Conservation (phyloP, 805 yeast species). For the Kodamaea kaohsiungensis region DNA sequence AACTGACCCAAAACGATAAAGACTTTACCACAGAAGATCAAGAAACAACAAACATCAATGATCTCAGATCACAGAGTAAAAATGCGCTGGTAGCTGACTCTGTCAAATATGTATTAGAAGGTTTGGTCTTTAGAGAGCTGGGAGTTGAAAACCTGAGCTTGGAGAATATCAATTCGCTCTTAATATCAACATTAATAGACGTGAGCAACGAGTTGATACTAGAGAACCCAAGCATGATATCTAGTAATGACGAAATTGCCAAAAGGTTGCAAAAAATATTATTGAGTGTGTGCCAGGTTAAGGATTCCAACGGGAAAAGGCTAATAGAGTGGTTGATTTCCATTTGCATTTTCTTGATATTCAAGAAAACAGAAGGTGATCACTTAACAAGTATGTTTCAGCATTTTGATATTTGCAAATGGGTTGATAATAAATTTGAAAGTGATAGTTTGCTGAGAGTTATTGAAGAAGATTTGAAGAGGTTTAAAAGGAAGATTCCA, state of each 20-base stretch:
- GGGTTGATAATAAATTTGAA: slow-evolving; percentile 4
- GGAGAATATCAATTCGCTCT: slow-evolving; percentile 5
- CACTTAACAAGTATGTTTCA: neutral
- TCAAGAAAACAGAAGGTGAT: neutral
- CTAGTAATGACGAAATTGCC: neutral
- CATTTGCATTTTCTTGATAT: neutral
- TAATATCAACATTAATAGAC: slow-evolving; percentile 5
- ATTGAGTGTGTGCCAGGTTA: neutral
- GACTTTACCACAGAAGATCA: neutral
- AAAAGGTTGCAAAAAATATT: neutral
- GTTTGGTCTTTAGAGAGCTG: slow-evolving; percentile 19
- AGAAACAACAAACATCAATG: slow-evolving; percentile 16
- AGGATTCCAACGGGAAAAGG: slow-evolving; percentile 4
- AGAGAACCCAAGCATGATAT: neutral
- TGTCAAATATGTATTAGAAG: slow-evolving; percentile 13
- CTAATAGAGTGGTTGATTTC: slow-evolving; percentile 4
- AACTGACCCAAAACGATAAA: slow-evolving; percentile 9
- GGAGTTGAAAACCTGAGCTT: slow-evolving; percentile 3
- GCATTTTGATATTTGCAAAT: slow-evolving; percentile 2
- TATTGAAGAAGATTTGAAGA: slow-evolving; percentile 1
- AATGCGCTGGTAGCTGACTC: slow-evolving; percentile 2
- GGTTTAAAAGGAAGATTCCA: neutral
- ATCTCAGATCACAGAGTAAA: slow-evolving; percentile 18
- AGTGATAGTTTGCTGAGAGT: slow-evolving; percentile 4
- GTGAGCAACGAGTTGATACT: slow-evolving; percentile 4